These are phyloP conservation scores for Leccinum variicolor DNA, from an alignment of 768 basidiomycete genomes.

Conservation along the genomic window DNA sequence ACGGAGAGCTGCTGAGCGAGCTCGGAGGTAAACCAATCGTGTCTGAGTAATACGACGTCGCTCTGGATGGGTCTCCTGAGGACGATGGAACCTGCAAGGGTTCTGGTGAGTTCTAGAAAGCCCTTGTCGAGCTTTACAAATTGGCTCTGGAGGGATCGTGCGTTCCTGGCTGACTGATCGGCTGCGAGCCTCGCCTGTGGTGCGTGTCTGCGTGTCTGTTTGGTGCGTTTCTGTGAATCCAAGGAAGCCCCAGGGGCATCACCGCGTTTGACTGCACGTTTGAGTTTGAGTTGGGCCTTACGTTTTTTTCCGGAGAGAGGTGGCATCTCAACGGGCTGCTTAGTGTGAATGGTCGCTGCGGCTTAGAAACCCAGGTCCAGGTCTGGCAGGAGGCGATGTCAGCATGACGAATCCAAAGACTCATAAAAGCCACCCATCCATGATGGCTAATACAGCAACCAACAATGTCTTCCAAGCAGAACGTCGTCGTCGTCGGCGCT, in stretches of 20 bases:
- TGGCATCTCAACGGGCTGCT: conserved; percentile 12
- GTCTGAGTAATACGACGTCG: conserved; percentile 35
- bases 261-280: conserved; percentile 83
- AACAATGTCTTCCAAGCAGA: conserved; percentile 22
- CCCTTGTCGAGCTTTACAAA: conserved; percentile 59
- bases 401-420: neutral
- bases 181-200: conserved; percentile 9
- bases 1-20: conserved; percentile 7
- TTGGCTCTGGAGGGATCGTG: conserved; percentile 58
- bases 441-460: neutral
- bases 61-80: conserved; percentile 56
- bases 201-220: neutral
- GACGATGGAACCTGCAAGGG: conserved; percentile 49
- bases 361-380: neutral
- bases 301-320: conserved; percentile 57
- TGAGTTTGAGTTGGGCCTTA: conserved; percentile 70
- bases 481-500: conserved; percentile 59
- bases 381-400: neutral
- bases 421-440: neutral
- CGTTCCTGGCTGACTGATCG: conserved; percentile 36
- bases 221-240: conserved; percentile 10
- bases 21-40: conserved; percentile 6
- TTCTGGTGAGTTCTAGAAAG: conserved; percentile 60
- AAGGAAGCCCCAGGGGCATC: conserved; percentile 44
- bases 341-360: neutral